These are phyloP conservation scores for Microascus cirrosus DNA, from an alignment of 2,329 filamentous ascomycete genomes.

Conservation along the genomic window DNA sequence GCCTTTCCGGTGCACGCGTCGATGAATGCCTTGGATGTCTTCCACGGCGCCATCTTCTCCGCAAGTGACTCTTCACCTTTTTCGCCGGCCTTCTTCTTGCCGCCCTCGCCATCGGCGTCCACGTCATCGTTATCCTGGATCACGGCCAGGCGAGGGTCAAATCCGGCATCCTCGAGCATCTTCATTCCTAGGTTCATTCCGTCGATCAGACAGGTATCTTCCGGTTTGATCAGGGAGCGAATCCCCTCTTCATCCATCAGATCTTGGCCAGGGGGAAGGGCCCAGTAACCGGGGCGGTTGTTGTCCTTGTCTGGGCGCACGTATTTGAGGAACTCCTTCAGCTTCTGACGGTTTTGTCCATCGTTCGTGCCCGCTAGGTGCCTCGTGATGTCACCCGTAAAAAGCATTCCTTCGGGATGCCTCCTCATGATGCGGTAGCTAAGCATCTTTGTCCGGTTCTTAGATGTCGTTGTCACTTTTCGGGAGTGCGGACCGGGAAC, in stretches of 20 bases:
- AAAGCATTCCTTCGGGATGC: constrained; percentile 56
- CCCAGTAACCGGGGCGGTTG: constrained; percentile 52
- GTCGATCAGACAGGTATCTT: constrained; percentile 89
- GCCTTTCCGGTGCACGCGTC: constrained; percentile 90
- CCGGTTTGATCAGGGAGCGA: constrained; percentile 82
- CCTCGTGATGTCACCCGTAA: constrained; percentile 75
- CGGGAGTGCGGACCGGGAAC: constrained; percentile 88
- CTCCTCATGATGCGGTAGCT: constrained; percentile 80
- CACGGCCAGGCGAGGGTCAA: constrained; percentile 51
- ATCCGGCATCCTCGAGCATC: constrained; percentile 83
- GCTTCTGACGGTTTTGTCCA: constrained; percentile 89
- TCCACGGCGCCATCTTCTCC: constrained; percentile 88
- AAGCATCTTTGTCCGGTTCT: constrained; percentile 94
- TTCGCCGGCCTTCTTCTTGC: constrained; percentile 33
- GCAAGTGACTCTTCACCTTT: constrained; percentile 62
- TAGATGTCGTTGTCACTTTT: constrained; percentile 92
- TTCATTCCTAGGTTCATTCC: constrained; percentile 94
- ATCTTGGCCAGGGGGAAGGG: constrained; percentile 58
- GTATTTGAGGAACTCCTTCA: constrained; percentile 92
- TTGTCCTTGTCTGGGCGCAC: constrained; percentile 63
- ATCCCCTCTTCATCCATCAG: constrained; percentile 73
- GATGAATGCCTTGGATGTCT: constrained; percentile 91
- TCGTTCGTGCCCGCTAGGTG: constrained; percentile 91
- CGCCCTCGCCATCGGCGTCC: constrained; percentile 29
- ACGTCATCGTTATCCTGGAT: constrained; percentile 51